Base-by-base conservation (phyloP, 1,139 yeast genomes). In the Blastobotrys capitulatus region DNA sequence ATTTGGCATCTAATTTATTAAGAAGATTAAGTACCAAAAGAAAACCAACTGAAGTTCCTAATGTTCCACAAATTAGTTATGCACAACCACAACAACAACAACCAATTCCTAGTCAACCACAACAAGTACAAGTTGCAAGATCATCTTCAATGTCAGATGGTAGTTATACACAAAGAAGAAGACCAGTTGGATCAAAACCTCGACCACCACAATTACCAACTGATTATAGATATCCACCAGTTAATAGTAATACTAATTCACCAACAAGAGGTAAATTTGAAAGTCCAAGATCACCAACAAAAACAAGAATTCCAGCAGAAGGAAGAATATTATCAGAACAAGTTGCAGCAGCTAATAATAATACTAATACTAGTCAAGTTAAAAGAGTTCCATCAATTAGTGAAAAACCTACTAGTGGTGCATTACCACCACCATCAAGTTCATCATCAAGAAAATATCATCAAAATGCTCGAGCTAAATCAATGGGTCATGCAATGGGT, bases 381-480 rank as follows among this genome's bases (percentile, higher is more conserved):
- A 31, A 39, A 35, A 38, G 38, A 13, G 47, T 39, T 6, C 40
- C 34, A 9, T 40, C 49, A n/a, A 19, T 37, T 18, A 5, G 5
- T 13, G 18, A 25, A 8, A 27, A 20, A n/a, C 32, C 3, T 3
- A n/a, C 38, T 13, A n/a, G 16, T 37, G 40, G 45, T n/a, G 32
- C 46, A 10, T 12, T 26, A 19, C 15, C 46, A 42, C n/a, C n/a
- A n/a, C n/a, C n/a, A n/a, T n/a, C n/a, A n/a, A 9, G 38, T 31
- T 6, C 40, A 22, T 9, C 39, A 29, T 5, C 36, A 46, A 9
- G 22, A 19, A 74, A 71, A 53, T 71, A 77, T 59, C 96, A 87
- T 66, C 95, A 95, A 29, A 82, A 89, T 16, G 96, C 95, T 22
- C 78, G 96, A 60, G 95, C 96, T 3, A 87, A 86, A 63, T 85